These are phyloP conservation scores for Eutypa lata DNA, from an alignment of 2,329 filamentous ascomycete genomes.

Conservation along the genomic window DNA sequence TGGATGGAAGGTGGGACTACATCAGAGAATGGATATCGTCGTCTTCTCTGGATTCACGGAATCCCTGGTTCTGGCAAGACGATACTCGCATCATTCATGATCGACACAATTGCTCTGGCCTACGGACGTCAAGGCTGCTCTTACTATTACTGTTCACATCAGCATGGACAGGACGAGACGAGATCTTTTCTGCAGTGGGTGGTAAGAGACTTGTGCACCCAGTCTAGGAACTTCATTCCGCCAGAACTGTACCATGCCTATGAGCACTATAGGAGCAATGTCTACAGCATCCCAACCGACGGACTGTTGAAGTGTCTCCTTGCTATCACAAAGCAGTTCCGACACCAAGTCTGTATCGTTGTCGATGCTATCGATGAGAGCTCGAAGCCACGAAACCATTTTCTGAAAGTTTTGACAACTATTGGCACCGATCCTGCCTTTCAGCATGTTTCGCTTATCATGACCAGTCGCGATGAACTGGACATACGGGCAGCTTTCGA, in stretches of 20 bases:
- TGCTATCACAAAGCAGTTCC: conserved; percentile 15
- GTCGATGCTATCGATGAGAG: conserved; percentile 31
- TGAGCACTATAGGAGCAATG: neutral
- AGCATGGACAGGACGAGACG: conserved; percentile 25
- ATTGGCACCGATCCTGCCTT: conserved; percentile 20
- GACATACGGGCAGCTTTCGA: conserved; percentile 21
- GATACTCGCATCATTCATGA: conserved; percentile 25
- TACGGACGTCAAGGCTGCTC: conserved; percentile 13
- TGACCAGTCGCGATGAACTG: conserved; percentile 26
- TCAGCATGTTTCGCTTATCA: conserved; percentile 21
- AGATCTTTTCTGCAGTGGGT: conserved; percentile 22
- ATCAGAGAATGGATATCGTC: neutral
- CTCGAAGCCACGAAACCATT: conserved; percentile 10
- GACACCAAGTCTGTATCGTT: conserved; percentile 19
- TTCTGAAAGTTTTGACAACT: conserved; percentile 17
- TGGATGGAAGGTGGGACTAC: conserved; percentile 1
- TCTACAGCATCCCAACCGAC: conserved; percentile 6
- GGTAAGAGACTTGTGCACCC: conserved; percentile 20
- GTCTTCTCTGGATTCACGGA: conserved; percentile 15
- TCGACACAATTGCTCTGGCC: conserved; percentile 14
- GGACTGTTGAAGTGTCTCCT: conserved; percentile 17
- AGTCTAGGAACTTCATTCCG: conserved; percentile 12
- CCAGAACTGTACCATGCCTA: conserved; percentile 11
- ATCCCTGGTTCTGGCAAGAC: conserved; percentile 27
- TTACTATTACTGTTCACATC: conserved; percentile 31